phyloP scores from a whole-genome alignment of 306 rosid genomes.

The Rosa rugosa region DNA sequence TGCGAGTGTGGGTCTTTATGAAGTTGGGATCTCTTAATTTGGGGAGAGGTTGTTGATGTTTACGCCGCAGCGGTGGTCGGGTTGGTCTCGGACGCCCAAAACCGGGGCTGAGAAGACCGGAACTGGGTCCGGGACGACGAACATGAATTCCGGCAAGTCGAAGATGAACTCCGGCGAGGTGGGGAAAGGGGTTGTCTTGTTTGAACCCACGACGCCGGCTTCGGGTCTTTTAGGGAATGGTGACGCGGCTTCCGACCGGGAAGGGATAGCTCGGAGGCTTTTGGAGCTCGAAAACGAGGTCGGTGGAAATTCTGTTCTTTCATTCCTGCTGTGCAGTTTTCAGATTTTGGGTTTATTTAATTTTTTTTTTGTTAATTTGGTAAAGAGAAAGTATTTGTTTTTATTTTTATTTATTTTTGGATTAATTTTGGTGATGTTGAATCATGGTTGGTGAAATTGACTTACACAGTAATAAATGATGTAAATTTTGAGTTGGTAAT shows the following conservation, averaged over 20 bases:
- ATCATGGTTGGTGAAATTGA: slow-evolving; percentile 3
- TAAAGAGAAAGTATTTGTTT: not conserved
- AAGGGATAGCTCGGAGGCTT: slow-evolving; percentile 48
- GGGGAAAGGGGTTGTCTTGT: slow-evolving; percentile 49
- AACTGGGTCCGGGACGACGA: slow-evolving; percentile 46
- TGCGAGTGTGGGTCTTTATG: slow-evolving; percentile 32
- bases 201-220: slow-evolving; percentile 39
- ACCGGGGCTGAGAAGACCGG: slow-evolving; percentile 46
- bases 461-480: not conserved
- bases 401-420: not conserved
- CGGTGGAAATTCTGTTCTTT: slow-evolving; percentile 23
- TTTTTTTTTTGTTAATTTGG: not conserved
- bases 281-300: slow-evolving; percentile 80
- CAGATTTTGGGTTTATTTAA: not conserved
- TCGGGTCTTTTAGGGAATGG: slow-evolving; percentile 56
- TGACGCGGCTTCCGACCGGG: slow-evolving; percentile 40
- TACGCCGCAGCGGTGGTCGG: slow-evolving; percentile 72
- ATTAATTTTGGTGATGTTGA: not conserved
- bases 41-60: slow-evolving; percentile 54
- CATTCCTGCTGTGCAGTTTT: not conserved
- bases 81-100: slow-evolving; percentile 57
- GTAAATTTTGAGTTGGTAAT: not conserved
- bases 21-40: slow-evolving; percentile 39
- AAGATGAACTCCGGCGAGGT: slow-evolving; percentile 41
- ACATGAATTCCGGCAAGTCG: slow-evolving; percentile 29